Base-by-base conservation (phyloP, 768 basidiomycete species). In the Mycena galericulata region DNA sequence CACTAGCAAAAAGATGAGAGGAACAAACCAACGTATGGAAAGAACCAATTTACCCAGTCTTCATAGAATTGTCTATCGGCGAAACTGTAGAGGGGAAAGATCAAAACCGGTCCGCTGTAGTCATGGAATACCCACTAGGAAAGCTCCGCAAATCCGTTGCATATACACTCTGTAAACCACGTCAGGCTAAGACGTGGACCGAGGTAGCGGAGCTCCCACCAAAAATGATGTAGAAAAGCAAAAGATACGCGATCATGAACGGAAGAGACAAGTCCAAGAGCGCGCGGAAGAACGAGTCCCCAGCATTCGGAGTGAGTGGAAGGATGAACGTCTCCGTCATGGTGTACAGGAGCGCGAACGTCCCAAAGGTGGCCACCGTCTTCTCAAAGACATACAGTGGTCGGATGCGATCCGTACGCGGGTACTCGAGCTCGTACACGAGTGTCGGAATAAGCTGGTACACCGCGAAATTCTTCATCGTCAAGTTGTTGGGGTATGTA, bases 51-150 rank as follows among this genome's bases (percentile, higher is more conserved):
- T 78, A 92, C 92, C 95, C 97, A 98, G 78, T 98, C 97, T 80
- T 96, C 94, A 76, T 99, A 99, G 79, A 99, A 99, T 72, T 95
- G 92, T 50, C 97, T 86, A 77, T 99, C 97, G n/a, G 95, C 95
- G 75, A 99, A 99, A 77, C 94, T 95, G 69, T 46, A 64, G 64
- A 41, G 50, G 55, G 17, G 12, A 30, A 20, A 45, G 55, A 27
- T 73, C 63, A 70, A 51, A 15, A 61, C 50, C 24, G 29, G 47
- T 14, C 40, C 20, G 24, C 8, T 29, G 20, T 45, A 14, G 20
- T 20, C 53, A 18, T 18, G n/a, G 29, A 38, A 50, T 1, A 77
- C 90, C 75, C 72, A 95, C 95, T 88, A 92, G 8, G 95, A 95
- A 45, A 97, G 83, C 79, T 98, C 97, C 1, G 97, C 97, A 75